A percentile compares a stretch with the other conserved stretches of the same genome.
Conservation (phyloP, 192 early-diverging fungal genomes). For the Podila horticola region DNA sequence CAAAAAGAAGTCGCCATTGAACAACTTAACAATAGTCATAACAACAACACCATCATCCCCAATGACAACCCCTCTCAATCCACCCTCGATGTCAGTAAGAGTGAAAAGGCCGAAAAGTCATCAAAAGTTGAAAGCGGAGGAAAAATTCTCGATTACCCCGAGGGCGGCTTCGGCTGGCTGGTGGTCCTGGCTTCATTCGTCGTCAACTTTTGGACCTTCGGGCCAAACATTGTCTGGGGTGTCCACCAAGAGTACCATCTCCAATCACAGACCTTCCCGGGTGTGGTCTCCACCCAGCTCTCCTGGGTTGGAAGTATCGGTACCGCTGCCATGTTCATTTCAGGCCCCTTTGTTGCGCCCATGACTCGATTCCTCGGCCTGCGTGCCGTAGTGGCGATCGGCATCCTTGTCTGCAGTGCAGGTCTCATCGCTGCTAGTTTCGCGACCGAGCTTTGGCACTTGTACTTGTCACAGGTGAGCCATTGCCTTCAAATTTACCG, state of each 20-base stretch:
- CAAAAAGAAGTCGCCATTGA: background rate
- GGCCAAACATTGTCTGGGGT: constrained; percentile 38
- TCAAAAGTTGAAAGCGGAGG: constrained; percentile 1
- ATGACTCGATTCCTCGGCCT: constrained; percentile 41
- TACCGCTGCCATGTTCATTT: constrained; percentile 55
- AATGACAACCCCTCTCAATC: background rate
- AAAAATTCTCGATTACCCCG: constrained; percentile 46
- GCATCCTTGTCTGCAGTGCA: constrained; percentile 54
- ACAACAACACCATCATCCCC: too few species aligned
- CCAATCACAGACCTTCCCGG: constrained; percentile 16
- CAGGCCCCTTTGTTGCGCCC: constrained; percentile 50
- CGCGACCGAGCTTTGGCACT: constrained; percentile 48
- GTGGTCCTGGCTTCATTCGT: constrained; percentile 56
- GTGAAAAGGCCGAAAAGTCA: background rate
- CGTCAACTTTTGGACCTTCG: constrained; percentile 51
- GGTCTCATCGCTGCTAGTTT: constrained; percentile 72
- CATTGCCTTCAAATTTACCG: background rate
- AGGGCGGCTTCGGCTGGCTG: constrained; percentile 57
- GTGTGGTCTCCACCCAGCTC: constrained; percentile 20
- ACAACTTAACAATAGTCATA: too few species aligned
- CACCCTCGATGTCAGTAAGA: background rate
- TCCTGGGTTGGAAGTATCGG: constrained; percentile 58
- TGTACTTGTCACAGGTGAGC: constrained; percentile 14
- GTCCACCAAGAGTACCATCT: constrained; percentile 37
- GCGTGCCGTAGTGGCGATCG: constrained; percentile 30